Base-by-base conservation (phyloP, 805 yeast species). In the Maudiozyma saulgeensis region DNA sequence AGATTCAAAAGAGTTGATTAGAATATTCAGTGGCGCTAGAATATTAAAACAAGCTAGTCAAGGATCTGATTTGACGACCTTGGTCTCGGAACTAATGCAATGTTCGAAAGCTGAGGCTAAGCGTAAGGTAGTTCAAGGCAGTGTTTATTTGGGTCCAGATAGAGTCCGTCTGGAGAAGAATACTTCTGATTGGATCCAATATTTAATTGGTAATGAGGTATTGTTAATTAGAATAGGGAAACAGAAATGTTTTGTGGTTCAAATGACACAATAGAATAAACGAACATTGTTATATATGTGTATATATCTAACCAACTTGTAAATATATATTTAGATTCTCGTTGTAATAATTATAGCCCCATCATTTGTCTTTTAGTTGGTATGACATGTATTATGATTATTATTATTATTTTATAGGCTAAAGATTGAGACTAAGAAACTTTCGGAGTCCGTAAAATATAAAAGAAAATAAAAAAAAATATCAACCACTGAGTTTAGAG, bases 141-240 rank as follows among this genome's bases (percentile, higher is more conserved):
- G 90, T 2, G 76, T 91, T 1, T 86, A 85, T 59, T 53, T 78
- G 51, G 96, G 96, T 0, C 68, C 73, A 21, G 74, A 78, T 26
- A 69, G 86, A 50, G 66, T 68, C 8, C 80, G 82, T 55, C 68
- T 76, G 15, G 26, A 40, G 11, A 69, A 71, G 0, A 80, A 78
- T 18, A 79, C 76, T 43, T 67, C 69, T 1, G 68, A 79, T 49
- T 66, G 79, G 46, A 75, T 70, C 37, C 68, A 67, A 9, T 77
- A 76, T 51, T 64, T 85, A 49, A 71, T 85, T 4, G 90, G 79
- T 37, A 79, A 68, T 12, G 74, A 73, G 49, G 67, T 89, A 38
- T 67, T 91, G 51, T 66, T 88, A 38, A 62, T 90, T 18, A 75
- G 95, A 56, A 65, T 81, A 8, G 98, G 97, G 1, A 91, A 90